Evolutionary conservation across 352 stramenopile genomes (phyloP).

Genomic region (Pythium sukuiense): DNA sequence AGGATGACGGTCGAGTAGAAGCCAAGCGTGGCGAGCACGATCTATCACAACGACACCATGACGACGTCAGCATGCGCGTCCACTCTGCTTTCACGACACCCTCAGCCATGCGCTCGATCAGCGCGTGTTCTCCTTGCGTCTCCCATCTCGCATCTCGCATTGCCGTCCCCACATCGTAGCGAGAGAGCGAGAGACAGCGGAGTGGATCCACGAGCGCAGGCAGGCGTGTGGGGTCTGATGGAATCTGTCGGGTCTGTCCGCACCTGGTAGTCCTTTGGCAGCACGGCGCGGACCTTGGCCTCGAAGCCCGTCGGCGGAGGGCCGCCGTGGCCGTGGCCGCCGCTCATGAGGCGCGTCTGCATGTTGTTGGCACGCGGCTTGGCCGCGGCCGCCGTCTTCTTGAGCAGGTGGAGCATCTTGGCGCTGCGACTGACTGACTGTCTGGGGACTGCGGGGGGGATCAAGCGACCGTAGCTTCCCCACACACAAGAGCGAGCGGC

Average conservation of each 20-base stretch:
- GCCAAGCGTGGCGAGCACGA: conserved; percentile 81
- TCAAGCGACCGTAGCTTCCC: background rate
- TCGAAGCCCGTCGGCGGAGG: conserved; percentile 73
- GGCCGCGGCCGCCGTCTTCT: conserved; percentile 58
- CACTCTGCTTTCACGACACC: background rate
- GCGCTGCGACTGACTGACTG: conserved; percentile 22
- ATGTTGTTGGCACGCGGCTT: conserved; percentile 47
- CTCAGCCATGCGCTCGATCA: background rate
- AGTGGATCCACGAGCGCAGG: too few species aligned
- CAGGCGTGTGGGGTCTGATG: too few species aligned
- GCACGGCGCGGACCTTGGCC: conserved; percentile 81
- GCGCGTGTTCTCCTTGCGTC: too few species aligned
- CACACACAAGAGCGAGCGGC: conserved; percentile 1
- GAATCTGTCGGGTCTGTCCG: conserved; percentile 6
- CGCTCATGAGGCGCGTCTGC: conserved; percentile 76
- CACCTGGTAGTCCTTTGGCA: conserved; percentile 88
- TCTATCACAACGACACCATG: conserved; percentile 38
- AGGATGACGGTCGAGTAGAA: conserved; percentile 80
- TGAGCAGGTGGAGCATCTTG: conserved; percentile 74
- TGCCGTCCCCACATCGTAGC: background rate
- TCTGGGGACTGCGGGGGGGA: conserved; percentile 10
- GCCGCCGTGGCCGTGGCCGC: conserved; percentile 55
- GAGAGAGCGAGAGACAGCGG: too few species aligned
- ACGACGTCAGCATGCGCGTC: background rate
- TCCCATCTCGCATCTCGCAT: too few species aligned